Percentiles rank a stretch among this genome's conserved stretches.
Conservation (phyloP, 208 protist genomes). For the Crithidia fasciculata region DNA sequence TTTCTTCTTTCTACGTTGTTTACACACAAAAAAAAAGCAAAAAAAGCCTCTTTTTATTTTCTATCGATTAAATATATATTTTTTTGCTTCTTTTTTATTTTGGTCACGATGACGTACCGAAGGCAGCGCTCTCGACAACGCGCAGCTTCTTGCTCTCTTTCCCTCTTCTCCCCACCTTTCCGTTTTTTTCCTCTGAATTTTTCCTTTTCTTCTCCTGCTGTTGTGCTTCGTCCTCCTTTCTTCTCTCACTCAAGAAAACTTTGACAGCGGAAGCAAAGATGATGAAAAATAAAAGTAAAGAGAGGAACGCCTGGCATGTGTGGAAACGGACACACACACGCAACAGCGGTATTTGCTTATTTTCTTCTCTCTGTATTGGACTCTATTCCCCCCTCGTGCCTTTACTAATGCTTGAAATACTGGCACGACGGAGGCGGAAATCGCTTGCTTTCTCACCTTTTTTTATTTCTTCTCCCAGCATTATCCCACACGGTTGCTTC, state of each 20-base stretch:
- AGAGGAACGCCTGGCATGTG: no score
- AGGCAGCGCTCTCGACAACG: neutral
- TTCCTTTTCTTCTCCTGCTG: neutral
- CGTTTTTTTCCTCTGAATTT: slow-evolving; percentile 2
- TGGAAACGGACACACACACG: no score
- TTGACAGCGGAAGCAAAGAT: no score
- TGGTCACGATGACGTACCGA: no score
- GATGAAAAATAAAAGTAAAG: no score
- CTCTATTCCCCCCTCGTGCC: no score
- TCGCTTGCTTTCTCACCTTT: no score
- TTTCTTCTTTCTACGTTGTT: neutral
- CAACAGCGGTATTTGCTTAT: no score
- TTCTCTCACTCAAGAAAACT: neutral
- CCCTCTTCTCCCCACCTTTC: neutral
- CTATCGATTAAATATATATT: slow-evolving; percentile 1
- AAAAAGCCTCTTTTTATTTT: neutral
- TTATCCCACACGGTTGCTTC: no score
- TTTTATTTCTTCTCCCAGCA: no score
- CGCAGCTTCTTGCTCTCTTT: neutral
- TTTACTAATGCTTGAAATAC: neutral
- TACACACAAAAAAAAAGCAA: neutral
- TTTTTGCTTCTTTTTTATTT: slow-evolving; percentile 7
- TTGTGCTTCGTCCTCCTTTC: neutral
- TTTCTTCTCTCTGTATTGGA: no score
- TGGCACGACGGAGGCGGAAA: neutral